phyloP scores from a whole-genome alignment of 1,139 yeast genomes.

The Pichia sp. region DNA sequence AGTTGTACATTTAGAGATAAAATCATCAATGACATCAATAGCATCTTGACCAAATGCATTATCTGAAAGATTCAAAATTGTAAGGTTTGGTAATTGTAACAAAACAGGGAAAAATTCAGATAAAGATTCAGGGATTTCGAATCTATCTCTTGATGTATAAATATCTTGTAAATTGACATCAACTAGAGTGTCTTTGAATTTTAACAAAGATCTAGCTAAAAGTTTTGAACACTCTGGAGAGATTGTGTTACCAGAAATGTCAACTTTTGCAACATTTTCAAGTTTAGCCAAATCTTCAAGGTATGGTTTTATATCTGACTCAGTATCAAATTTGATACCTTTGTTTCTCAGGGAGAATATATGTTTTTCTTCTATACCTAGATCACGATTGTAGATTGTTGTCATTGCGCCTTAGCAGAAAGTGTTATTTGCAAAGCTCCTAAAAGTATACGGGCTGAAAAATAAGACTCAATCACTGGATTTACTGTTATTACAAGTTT shows the following conservation, averaged over 20 bases:
- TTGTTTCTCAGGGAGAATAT: conserved; percentile 60
- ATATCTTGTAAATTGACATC: conserved; percentile 84
- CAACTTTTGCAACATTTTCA: conserved; percentile 47
- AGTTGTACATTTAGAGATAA: conserved; percentile 67
- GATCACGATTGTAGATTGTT: conserved; percentile 26
- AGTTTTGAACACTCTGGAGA: conserved; percentile 83
- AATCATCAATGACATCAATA: conserved; percentile 78
- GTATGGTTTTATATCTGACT: conserved; percentile 64
- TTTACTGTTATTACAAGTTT: no score
- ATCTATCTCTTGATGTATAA: conserved; percentile 88
- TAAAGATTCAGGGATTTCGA: conserved; percentile 86
- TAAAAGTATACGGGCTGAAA: no score
- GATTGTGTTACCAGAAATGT: conserved; percentile 87
- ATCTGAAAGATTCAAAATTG: conserved; percentile 78
- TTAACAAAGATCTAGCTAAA: conserved; percentile 52
- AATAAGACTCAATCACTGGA: no score
- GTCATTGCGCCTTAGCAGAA: conserved; percentile 24
- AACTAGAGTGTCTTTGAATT: conserved; percentile 42
- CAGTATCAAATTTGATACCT: conserved; percentile 67
- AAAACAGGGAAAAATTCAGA: conserved; percentile 66
- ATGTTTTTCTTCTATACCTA: conserved; percentile 25
- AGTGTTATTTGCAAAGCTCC: no score
- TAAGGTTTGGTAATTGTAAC: conserved; percentile 57
- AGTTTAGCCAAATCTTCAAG: conserved; percentile 44
- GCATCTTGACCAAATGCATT: conserved; percentile 96